Evolutionary conservation across 306 rosid species (phyloP).

Genomic region (Dalbergia oliveri): DNA sequence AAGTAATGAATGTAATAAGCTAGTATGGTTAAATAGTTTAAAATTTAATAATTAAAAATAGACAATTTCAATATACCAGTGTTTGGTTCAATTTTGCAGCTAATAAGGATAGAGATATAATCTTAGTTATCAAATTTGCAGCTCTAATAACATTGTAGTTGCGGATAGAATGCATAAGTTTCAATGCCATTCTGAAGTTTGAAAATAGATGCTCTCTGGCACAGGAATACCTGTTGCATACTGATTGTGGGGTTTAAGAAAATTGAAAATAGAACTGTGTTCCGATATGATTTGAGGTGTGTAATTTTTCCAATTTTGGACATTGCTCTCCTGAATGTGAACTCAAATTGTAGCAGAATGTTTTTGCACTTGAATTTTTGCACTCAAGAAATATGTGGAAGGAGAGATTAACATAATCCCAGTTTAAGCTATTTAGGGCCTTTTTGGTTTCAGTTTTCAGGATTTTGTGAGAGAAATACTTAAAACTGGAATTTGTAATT

Average conservation of each 20-base stretch:
- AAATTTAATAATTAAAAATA: background rate
- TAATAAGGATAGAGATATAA: background rate
- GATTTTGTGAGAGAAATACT: too few relatives aligned
- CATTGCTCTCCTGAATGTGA: background rate
- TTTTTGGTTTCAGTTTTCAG: too few relatives aligned
- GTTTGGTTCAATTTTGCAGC: background rate
- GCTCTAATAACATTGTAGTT: background rate
- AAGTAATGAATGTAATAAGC: background rate
- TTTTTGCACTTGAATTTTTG: background rate
- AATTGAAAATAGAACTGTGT: background rate
- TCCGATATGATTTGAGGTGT: background rate
- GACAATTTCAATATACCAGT: conserved; percentile 9
- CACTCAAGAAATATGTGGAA: background rate
- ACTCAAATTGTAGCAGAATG: background rate
- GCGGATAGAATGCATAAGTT: background rate
- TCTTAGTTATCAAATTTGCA: conserved; percentile 3
- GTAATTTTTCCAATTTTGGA: background rate
- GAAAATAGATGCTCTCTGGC: background rate
- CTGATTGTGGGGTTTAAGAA: background rate
- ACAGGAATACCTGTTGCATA: background rate
- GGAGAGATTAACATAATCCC: background rate
- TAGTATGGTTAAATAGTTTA: background rate
- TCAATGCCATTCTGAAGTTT: conserved; percentile 8
- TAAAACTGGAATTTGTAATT: too few relatives aligned
- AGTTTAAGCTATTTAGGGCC: conserved; percentile 9